These are phyloP conservation scores for Penicillium daleae DNA, from an alignment of 495 filamentous ascomycete genomes.

Conservation along the genomic window DNA sequence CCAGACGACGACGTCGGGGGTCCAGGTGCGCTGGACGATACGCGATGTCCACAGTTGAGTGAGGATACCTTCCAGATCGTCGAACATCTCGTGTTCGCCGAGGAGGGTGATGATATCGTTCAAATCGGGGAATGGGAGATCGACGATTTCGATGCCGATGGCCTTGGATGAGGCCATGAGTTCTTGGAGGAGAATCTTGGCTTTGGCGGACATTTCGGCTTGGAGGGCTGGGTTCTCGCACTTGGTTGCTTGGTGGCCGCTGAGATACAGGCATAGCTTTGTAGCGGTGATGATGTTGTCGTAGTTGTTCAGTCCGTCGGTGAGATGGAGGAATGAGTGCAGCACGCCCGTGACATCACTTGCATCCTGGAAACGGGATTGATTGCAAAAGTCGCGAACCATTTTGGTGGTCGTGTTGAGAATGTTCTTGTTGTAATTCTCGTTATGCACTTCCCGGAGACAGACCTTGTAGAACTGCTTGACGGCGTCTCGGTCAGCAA, in stretches of 20 bases:
- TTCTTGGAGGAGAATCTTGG: conserved; percentile 55
- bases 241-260: conserved; percentile 48
- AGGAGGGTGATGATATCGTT: conserved; percentile 59
- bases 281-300: conserved; percentile 56
- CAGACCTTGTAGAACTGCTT: conserved; percentile 54
- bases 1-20: conserved; percentile 53
- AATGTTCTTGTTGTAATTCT: conserved; percentile 44
- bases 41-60: conserved; percentile 63
- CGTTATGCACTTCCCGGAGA: conserved; percentile 50
- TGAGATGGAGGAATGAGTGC: conserved; percentile 60
- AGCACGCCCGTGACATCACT: conserved; percentile 56
- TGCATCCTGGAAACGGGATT: conserved; percentile 52
- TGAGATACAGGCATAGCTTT: conserved; percentile 58
- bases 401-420: conserved; percentile 44
- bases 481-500: conserved; percentile 43
- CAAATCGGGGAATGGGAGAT: conserved; percentile 54
- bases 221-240: conserved; percentile 45
- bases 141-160: conserved; percentile 55
- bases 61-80: conserved; percentile 61
- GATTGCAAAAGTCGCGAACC: conserved; percentile 48
- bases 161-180: conserved; percentile 54
- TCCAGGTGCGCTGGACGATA: conserved; percentile 62
- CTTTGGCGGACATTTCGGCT: conserved; percentile 56
- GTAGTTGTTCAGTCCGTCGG: conserved; percentile 52
- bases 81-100: conserved; percentile 61